These are phyloP conservation scores for Colletotrichum sojae DNA, from an alignment of 2,329 filamentous ascomycete species.

Conservation along the genomic window DNA sequence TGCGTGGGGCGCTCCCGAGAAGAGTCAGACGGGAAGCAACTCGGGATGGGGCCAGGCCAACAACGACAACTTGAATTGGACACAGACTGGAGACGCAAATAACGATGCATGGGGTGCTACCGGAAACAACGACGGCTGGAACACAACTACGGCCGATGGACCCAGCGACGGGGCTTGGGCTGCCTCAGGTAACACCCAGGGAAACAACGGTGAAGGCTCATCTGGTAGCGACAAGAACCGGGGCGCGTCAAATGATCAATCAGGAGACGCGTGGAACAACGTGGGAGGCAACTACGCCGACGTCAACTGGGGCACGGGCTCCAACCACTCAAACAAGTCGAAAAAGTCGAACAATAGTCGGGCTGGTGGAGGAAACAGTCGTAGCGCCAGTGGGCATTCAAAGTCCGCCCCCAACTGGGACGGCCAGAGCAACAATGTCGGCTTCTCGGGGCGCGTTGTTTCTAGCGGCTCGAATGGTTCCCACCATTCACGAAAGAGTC, in stretches of 20 bases:
- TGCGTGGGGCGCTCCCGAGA: slow-evolving; percentile 10
- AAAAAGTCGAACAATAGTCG: slow-evolving; percentile 32
- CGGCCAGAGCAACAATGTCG: slow-evolving; percentile 36
- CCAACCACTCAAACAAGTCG: slow-evolving; percentile 30
- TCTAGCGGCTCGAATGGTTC: slow-evolving; percentile 26
- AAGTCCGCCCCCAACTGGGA: slow-evolving; percentile 22
- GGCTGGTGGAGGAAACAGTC: slow-evolving; percentile 17
- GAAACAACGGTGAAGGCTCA: background rate
- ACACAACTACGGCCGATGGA: slow-evolving; percentile 12
- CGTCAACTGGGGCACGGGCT: slow-evolving; percentile 28
- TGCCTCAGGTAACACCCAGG: slow-evolving; percentile 12
- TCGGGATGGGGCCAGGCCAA: slow-evolving; percentile 11
- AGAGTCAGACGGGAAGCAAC: slow-evolving; percentile 13
- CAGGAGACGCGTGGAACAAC: slow-evolving; percentile 17
- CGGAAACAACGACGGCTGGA: slow-evolving; percentile 37
- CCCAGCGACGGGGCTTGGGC: slow-evolving; percentile 39
- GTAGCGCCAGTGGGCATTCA: slow-evolving; percentile 16
- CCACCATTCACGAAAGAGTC: slow-evolving; percentile 19
- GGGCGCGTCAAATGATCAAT: slow-evolving; percentile 3
- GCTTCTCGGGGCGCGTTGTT: slow-evolving; percentile 14
- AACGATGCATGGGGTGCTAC: slow-evolving; percentile 25
- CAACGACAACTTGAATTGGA: slow-evolving; percentile 16
- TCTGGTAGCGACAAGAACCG: slow-evolving; percentile 18
- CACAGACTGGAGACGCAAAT: slow-evolving; percentile 17
- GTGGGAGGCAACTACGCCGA: slow-evolving; percentile 21